A percentile compares a stretch with the other conserved stretches of the same genome.
These are phyloP conservation scores for Podaxis sp. DNA, from an alignment of 768 basidiomycete genomes.

Conservation along the genomic window DNA sequence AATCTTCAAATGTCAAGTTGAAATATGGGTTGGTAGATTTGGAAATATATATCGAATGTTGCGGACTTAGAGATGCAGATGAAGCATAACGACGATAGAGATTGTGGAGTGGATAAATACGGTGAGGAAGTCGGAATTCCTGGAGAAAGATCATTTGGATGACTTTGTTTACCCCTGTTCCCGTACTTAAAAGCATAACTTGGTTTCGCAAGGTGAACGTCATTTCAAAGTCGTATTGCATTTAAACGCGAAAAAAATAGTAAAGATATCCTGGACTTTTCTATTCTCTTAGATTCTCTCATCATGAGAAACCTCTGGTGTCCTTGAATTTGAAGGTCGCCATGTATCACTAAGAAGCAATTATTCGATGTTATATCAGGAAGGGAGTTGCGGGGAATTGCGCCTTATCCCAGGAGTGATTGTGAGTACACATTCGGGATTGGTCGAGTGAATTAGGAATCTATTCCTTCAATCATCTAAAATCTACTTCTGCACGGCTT, in stretches of 20 bases:
- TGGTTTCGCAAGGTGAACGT: background rate
- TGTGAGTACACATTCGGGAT: background rate
- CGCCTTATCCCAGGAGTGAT: background rate
- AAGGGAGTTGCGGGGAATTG: background rate
- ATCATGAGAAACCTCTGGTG: background rate
- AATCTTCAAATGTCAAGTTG: constrained; percentile 89
- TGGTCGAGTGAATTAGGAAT: background rate
- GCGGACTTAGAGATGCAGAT: constrained; percentile 25
- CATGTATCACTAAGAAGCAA: background rate
- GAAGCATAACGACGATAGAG: constrained; percentile 7
- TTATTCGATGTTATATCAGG: background rate
- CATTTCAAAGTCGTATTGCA: background rate
- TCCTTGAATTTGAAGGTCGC: background rate
- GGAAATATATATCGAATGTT: constrained; percentile 68
- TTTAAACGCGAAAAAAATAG: background rate
- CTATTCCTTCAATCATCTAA: constrained; percentile 5
- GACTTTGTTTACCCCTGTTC: constrained; percentile 1
- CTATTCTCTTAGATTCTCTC: background rate
- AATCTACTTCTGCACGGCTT: constrained; percentile 74
- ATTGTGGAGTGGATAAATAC: constrained; percentile 13
- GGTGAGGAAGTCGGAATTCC: constrained; percentile 17
- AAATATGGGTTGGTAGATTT: constrained; percentile 81
- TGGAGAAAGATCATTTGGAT: constrained; percentile 11
- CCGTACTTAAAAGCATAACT: background rate
- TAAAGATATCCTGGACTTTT: no score